Base-by-base conservation (phyloP, 176 grass and related monocot species). In the Alopecurus myosuroides region DNA sequence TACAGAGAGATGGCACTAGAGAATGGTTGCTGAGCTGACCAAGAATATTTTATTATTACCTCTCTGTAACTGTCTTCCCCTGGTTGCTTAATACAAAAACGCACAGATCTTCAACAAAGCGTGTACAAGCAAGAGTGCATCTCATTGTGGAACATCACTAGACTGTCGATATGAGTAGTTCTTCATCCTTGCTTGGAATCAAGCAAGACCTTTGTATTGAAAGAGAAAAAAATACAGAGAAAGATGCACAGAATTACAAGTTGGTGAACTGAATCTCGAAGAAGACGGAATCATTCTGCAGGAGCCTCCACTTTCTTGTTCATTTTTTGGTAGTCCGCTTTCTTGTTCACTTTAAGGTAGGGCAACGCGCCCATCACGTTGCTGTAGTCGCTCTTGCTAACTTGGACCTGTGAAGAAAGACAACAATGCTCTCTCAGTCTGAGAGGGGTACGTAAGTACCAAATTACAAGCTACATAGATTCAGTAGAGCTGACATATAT, bases 301-400 rank as follows among this genome's bases (percentile, higher is more conserved):
- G 34, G 52, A 73, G 62, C 40, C 9, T 96, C 89, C 94, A 1
- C 76, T 62, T 94, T 95, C 83, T 88, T 85, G 73, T 98, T 91
- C 77, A 87, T 93, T 81, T 98, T 98, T 15, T 46, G 45, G 13
- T 46, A 46, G 45, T 46, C 89, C 72, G 97, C 97, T 68, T 94
- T 95, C 83, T 86, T 85, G 77, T 98, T 91, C 77, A 87, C 97
- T 85, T 98, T 98, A 63, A 98, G 97, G 81, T 98, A 98, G 31
- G 97, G 93, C 37, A 95, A 69, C 23, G 93, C 86, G 0, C 93
- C 97, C 11, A 85, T 92, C 44, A 94, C 89, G 22, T 98, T 95
- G 86, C 90, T 86, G 15, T 98, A 94, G 62, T 98, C 93, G 9
- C 91, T 94, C 80, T 84, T 95, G 89, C 90, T 72, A 78, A 98